A percentile compares a stretch with the other conserved stretches of the same genome.
phyloP scores from a whole-genome alignment of 805 yeast species.

The Ascoidea asiatica region DNA sequence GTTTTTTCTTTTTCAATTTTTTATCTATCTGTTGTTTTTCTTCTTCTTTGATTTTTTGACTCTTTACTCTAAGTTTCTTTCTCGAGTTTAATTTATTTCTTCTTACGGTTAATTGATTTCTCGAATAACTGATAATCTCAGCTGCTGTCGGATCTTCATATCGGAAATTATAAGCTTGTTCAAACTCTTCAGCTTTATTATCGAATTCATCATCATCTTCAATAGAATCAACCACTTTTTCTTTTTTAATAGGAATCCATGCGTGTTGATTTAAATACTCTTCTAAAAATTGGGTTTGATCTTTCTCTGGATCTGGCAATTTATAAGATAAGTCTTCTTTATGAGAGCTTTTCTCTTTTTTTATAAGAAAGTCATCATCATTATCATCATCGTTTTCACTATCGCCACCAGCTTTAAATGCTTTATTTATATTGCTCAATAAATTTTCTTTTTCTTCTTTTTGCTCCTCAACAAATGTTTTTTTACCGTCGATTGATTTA shows the following conservation, averaged over 20 bases:
- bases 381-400: conserved; percentile 28
- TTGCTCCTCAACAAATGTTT: conserved; percentile 65
- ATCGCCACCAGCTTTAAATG: conserved; percentile 36
- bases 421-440: conserved; percentile 64
- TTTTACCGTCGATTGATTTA: conserved; percentile 29
- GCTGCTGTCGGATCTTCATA: conserved; percentile 86
- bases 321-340: conserved; percentile 13
- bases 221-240: conserved; percentile 39
- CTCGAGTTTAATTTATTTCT: conserved; percentile 63
- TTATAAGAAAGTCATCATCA: conserved; percentile 46
- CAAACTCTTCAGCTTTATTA: conserved; percentile 82
- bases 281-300: conserved; percentile 57
- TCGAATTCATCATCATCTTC: conserved; percentile 79
- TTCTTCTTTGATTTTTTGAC: conserved; percentile 36
- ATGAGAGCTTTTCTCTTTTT: conserved; percentile 22
- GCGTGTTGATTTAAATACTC: conserved; percentile 69
- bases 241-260: conserved; percentile 73
- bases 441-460: conserved; percentile 61
- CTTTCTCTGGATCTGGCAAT: conserved; percentile 54
- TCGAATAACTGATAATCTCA: conserved; percentile 88
- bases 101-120: conserved; percentile 86
- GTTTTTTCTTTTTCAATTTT: conserved; percentile 57
- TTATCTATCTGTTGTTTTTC: conserved; percentile 43
- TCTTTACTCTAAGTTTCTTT: conserved; percentile 69
- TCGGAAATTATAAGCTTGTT: conserved; percentile 87